Percentiles rank a stretch among this genome's conserved stretches.
Conservation (phyloP, 2,329 filamentous ascomycete species). For the Talaromyces sp. region DNA sequence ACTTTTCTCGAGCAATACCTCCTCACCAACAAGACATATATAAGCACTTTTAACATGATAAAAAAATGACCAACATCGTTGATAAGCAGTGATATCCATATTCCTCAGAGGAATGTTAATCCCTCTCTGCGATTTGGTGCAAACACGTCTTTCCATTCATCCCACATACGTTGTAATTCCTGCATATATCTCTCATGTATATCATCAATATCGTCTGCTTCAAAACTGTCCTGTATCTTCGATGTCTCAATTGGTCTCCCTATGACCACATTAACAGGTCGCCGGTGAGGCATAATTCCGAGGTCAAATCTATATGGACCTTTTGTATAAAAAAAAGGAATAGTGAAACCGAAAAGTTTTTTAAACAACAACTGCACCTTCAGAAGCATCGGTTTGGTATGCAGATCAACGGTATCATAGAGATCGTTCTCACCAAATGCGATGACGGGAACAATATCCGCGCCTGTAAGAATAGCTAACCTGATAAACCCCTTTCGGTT, state of each 20-base stretch:
- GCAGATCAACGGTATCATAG: not conserved
- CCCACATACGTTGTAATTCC: not conserved
- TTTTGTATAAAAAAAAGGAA: not conserved
- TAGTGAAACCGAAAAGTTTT: not conserved
- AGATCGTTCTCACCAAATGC: not conserved
- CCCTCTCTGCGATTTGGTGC: not conserved
- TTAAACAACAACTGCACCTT: not conserved
- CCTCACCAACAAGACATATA: too few relatives aligned
- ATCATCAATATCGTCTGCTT: not conserved
- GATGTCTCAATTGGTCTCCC: not conserved
- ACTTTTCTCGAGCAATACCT: too few relatives aligned
- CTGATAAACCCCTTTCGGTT: not conserved
- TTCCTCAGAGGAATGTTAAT: not conserved
- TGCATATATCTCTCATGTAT: not conserved
- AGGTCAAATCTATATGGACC: not conserved
- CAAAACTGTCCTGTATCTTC: not conserved
- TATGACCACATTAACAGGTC: not conserved
- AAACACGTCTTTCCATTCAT: not conserved
- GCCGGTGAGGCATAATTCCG: not conserved
- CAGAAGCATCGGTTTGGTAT: not conserved
- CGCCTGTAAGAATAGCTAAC: not conserved
- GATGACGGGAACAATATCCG: not conserved
- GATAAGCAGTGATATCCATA: too few relatives aligned
- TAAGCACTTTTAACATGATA: too few relatives aligned
- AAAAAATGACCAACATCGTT: too few relatives aligned